Evolutionary conservation across 2,329 filamentous ascomycete genomes (phyloP), one percentile per base, ranked within the genome.

Genomic region (Epichloe bromicola): DNA sequence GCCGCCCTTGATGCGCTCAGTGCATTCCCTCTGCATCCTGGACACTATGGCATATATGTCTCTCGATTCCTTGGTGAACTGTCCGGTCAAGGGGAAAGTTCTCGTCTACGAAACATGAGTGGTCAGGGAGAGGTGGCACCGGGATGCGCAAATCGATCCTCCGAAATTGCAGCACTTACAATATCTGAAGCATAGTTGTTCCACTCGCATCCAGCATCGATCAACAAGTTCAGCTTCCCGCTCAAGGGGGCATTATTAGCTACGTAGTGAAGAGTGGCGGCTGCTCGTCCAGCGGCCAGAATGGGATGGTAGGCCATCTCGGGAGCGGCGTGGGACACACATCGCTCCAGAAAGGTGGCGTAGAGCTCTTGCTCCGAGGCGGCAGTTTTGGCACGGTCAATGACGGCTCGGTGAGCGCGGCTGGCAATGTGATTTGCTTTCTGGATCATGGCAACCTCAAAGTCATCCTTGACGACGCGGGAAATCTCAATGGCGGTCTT

Each of bases 251-350:
- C 75, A 56, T 89, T 74, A 65, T 95, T 95, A 61, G 84, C 79
- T 23, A 88, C 80, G 60, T 96, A 96, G 69, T 96, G 91, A 36
- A 96, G 75, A 1, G 88, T 93, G 5, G 89, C 87, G 0, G 86
- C 90, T 15, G 86, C 83, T 5, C 81, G 76, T 11, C 91, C 91
- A 36, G 80, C 79, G 0, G 88, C 91, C 17, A 93, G 82, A 60
- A 97, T 96, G 54, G 85, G 83, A 57, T 86, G 80, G 67, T 97
- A 97, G 1, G 91, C 84, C 72, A 94, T 88, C 59, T 93, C 82
- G 63, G 82, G 84, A 49, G 85, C 85, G 23, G 86, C 86, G 54
- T 83, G 75, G 48, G 82, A 77, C 53, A 93, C 79, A 64, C 87
- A 94, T 33, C 76, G 75, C 63, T 87, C 82, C 11, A 94, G 67